phyloP scores from a whole-genome alignment of 1,284 basidiomycete species.

The Trichosporon faecale region DNA sequence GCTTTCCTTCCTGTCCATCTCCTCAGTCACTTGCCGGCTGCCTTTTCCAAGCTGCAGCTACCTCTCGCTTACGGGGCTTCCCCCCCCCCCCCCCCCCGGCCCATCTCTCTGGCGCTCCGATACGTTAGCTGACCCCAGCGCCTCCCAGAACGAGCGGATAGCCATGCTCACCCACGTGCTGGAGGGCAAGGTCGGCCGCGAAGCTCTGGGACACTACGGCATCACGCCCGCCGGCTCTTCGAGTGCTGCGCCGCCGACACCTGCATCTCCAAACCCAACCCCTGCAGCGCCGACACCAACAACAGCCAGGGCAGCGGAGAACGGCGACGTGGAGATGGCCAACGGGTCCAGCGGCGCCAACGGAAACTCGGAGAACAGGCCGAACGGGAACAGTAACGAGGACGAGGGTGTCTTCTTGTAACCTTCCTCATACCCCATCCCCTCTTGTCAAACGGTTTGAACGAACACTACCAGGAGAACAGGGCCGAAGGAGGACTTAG shows the following conservation, averaged over 20 bases:
- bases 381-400: not conserved
- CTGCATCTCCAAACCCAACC: not conserved
- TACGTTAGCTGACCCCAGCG: constrained; percentile 26
- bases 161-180: constrained; percentile 37
- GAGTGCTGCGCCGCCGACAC: not conserved
- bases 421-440: not conserved
- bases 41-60: too few species aligned
- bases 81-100: not conserved
- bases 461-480: not conserved
- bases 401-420: constrained; percentile 6
- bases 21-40: too few species aligned
- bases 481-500: not conserved
- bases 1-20: too few species aligned
- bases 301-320: not conserved
- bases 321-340: constrained; percentile 11
- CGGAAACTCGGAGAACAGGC: not conserved
- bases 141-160: constrained; percentile 41
- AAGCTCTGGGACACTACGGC: constrained; percentile 40
- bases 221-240: constrained; percentile 16
- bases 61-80: not conserved
- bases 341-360: not conserved
- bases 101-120: not conserved
- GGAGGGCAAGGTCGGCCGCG: constrained; percentile 40
- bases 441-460: too few species aligned
- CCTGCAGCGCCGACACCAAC: not conserved